Percentiles rank a stretch among this genome's conserved stretches.
These are phyloP conservation scores for Debaryomyces robertsiae DNA, from an alignment of 1,139 yeast genomes.

Conservation along the genomic window DNA sequence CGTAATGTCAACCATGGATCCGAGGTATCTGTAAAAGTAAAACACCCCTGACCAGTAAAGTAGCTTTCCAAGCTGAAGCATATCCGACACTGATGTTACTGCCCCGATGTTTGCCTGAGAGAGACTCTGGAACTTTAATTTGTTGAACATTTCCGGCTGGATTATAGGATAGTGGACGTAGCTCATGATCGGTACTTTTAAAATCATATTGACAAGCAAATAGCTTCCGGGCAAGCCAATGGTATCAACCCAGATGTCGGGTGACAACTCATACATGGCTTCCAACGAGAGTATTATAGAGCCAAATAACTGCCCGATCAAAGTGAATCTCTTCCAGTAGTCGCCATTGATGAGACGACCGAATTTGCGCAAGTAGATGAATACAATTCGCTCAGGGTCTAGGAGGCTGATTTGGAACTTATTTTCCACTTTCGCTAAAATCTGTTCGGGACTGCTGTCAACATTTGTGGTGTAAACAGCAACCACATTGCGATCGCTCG, in stretches of 20 bases:
- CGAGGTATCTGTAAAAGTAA: constrained; percentile 65
- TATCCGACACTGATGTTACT: constrained; percentile 21
- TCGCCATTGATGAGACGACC: constrained; percentile 62
- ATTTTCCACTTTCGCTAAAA: constrained; percentile 57
- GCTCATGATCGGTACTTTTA: constrained; percentile 75
- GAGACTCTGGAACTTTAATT: constrained; percentile 44
- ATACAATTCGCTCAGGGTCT: constrained; percentile 60
- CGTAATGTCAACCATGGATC: constrained; percentile 65
- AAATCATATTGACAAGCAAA: constrained; percentile 48
- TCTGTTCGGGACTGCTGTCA: constrained; percentile 53
- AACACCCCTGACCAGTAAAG: constrained; percentile 72
- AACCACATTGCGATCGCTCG: constrained; percentile 56
- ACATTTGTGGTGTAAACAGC: constrained; percentile 76
- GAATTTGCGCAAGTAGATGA: constrained; percentile 68
- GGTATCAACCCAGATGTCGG: constrained; percentile 94
- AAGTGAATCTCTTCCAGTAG: constrained; percentile 78
- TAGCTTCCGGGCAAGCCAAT: constrained; percentile 91
- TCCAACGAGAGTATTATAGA: constrained; percentile 68
- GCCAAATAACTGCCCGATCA: constrained; percentile 87
- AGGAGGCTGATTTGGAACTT: constrained; percentile 63
- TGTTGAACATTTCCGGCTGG: constrained; percentile 80
- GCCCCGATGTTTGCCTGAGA: constrained; percentile 20
- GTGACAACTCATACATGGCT: constrained; percentile 68
- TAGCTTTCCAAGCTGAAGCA: constrained; percentile 46
- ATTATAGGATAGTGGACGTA: constrained; percentile 95